phyloP scores from a whole-genome alignment of 768 basidiomycete species.

The Hebeloma cylindrosporum region DNA sequence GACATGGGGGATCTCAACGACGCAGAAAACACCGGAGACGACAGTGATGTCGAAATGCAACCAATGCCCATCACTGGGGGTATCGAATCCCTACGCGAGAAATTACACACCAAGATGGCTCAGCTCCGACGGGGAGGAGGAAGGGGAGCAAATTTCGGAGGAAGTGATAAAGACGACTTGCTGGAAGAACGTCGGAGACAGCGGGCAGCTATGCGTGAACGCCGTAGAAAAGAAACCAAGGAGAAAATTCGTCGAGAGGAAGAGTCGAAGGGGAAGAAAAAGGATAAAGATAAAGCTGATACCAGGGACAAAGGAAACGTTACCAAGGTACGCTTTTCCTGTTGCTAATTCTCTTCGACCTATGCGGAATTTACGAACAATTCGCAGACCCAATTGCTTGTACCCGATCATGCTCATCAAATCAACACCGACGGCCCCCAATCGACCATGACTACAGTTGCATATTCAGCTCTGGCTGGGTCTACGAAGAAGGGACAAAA shows the following conservation, averaged over 20 bases:
- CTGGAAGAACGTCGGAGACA: conserved; percentile 77
- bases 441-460: conserved; percentile 56
- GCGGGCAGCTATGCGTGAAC: conserved; percentile 81
- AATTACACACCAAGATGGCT: conserved; percentile 74
- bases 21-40: conserved; percentile 24
- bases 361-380: conserved; percentile 1
- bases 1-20: conserved; percentile 37
- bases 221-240: conserved; percentile 79
- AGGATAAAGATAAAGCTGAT: conserved; percentile 39
- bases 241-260: conserved; percentile 75
- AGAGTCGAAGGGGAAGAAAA: conserved; percentile 54
- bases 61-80: conserved; percentile 69
- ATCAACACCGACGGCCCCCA: conserved; percentile 32
- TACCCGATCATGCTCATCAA: conserved; percentile 50
- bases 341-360: not conserved
- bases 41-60: conserved; percentile 37
- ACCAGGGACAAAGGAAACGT: conserved; percentile 41
- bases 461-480: conserved; percentile 65
- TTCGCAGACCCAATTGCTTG: conserved; percentile 67
- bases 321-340: conserved; percentile 49
- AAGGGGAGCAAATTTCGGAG: conserved; percentile 32
- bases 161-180: conserved; percentile 75
- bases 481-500: conserved; percentile 51
- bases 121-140: conserved; percentile 50
- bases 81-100: conserved; percentile 64